Evolutionary conservation across 139 green algal species (phyloP), one percentile per base, ranked within the genome.

Genomic region (Spirogloea muscicola): DNA sequence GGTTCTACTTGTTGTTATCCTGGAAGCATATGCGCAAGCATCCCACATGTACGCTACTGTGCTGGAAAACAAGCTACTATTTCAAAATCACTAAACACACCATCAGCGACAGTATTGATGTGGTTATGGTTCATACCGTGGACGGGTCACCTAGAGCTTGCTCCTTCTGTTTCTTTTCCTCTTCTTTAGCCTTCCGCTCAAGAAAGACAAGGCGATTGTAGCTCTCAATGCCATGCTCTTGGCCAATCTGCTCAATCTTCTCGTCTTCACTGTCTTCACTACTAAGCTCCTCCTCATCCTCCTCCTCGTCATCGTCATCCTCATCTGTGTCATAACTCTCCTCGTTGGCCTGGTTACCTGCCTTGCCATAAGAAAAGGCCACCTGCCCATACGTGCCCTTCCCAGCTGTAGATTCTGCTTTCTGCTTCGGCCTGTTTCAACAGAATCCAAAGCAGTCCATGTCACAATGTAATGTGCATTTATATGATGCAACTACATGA

Each of bases 231-330:
- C 68, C 68, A 9, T 76, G 10, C 51, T 75, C 58, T 21, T 44
- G 29, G 6, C 29, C 68, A 29, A 76, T 75, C 6, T 68, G 18
- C 55, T 52, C 68, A 75, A 76, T 76, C 13, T 76, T 57, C n/a
- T 75, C 49, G 43, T 76, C 68, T 58, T 76, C 68, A 75, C 55
- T 75, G 9, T 76, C 68, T 5, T 76, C 68, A 27, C 49, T 73
- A 36, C 68, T 76, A 3, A 25, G 38, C n/a, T n/a, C n/a, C 33
- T 78, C 58, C 1, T 77, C 69, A 13, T 57, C 61, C 18, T 39
- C 58, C 0, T 78, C 69, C n/a, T n/a, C n/a, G n/a, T n/a, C n/a
- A n/a, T n/a, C n/a, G n/a, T n/a, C n/a, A n/a, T n/a, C n/a, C n/a
- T 25, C 58, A 10, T 39, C 18, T 9, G 7, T 9, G 18, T 68